Conservation (phyloP, 371 early-diverging fungal genomes). For the Gilbertella persicaria region DNA sequence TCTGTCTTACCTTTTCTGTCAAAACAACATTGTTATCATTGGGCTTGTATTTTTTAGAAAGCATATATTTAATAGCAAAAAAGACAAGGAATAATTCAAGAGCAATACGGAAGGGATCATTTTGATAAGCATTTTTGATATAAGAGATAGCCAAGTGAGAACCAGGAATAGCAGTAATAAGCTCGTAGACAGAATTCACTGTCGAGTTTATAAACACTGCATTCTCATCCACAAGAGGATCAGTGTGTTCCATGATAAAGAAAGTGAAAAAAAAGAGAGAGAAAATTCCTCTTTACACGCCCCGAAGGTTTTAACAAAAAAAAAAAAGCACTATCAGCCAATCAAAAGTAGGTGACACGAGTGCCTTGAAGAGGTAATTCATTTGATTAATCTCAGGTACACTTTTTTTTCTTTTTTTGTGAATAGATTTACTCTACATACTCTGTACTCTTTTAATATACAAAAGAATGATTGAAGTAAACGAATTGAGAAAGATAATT, state of each 20-base stretch:
- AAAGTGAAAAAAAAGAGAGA: background rate
- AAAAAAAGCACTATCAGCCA: too few relatives aligned
- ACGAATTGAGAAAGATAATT: too few relatives aligned
- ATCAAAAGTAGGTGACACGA: too few relatives aligned
- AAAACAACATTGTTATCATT: constrained; percentile 80
- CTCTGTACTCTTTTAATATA: too few relatives aligned
- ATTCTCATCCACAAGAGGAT: constrained; percentile 24
- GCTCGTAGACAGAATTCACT: constrained; percentile 40
- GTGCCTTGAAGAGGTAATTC: too few relatives aligned
- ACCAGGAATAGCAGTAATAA: constrained; percentile 69
- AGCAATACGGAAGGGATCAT: constrained; percentile 93
- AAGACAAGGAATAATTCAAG: constrained; percentile 86
- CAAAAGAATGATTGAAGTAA: too few relatives aligned
- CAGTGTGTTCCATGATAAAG: constrained; percentile 11
- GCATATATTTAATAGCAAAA: constrained; percentile 89
- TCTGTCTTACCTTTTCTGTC: constrained; percentile 73
- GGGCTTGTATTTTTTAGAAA: constrained; percentile 83
- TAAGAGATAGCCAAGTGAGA: constrained; percentile 78
- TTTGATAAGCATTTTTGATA: constrained; percentile 90
- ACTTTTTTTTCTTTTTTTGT: too few relatives aligned
- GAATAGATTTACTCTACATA: too few relatives aligned
- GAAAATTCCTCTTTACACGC: too few relatives aligned
- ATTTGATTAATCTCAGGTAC: too few relatives aligned
- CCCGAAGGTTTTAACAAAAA: constrained; percentile 1
- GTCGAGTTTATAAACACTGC: constrained; percentile 50